phyloP scores from a whole-genome alignment of 2,329 filamentous ascomycete genomes.

The Penicillium sp. region DNA sequence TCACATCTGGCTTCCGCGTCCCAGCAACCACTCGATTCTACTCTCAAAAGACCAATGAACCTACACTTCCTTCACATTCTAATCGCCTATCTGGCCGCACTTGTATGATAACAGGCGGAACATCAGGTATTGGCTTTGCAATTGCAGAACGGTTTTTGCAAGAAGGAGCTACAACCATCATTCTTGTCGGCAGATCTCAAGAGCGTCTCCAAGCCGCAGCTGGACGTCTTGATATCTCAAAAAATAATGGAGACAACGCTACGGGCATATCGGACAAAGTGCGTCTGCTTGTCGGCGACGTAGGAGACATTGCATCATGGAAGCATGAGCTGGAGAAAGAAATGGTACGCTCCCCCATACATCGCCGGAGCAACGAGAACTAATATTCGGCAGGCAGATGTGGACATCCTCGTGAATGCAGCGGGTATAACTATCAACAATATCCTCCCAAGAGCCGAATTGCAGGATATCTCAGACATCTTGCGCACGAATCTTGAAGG shows the following conservation, averaged over 20 bases:
- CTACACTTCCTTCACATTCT: constrained; percentile 6
- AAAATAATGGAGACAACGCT: neutral
- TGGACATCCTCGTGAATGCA: constrained; percentile 71
- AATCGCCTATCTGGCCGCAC: constrained; percentile 34
- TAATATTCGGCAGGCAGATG: constrained; percentile 27
- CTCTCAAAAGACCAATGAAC: neutral
- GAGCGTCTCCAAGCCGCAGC: constrained; percentile 45
- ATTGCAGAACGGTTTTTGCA: constrained; percentile 65
- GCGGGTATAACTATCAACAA: constrained; percentile 69
- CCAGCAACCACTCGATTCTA: constrained; percentile 5
- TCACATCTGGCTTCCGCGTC: neutral
- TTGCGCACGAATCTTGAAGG: constrained; percentile 67
- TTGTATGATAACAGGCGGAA: constrained; percentile 65
- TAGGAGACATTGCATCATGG: constrained; percentile 36
- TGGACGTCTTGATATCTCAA: neutral
- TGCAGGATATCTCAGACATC: constrained; percentile 55
- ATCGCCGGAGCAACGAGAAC: neutral
- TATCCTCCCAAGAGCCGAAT: constrained; percentile 57
- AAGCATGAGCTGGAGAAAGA: constrained; percentile 36
- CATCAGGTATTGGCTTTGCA: constrained; percentile 66
- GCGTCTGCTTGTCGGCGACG: constrained; percentile 37
- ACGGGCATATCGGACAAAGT: constrained; percentile 19
- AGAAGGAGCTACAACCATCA: constrained; percentile 57
- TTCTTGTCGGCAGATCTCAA: constrained; percentile 60
- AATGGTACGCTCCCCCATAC: constrained; percentile 30